A percentile compares a stretch with the other conserved stretches of the same genome.
Conservation (phyloP, 2,329 filamentous ascomycete species). For the Penicillium sp. region DNA sequence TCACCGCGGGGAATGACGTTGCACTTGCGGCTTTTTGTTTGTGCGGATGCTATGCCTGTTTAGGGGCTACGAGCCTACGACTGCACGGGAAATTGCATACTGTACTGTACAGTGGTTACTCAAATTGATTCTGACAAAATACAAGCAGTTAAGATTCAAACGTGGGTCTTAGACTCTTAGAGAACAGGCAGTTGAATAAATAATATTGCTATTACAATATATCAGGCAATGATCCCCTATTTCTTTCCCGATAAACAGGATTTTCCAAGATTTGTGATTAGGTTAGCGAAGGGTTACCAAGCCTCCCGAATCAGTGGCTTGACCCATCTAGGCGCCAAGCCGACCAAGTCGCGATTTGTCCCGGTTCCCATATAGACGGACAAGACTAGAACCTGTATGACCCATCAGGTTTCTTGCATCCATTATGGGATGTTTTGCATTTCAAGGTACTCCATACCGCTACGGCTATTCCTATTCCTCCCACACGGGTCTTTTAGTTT, state of each 20-base stretch:
- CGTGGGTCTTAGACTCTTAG: too few relatives aligned
- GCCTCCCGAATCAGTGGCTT: not conserved
- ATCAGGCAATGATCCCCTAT: too few relatives aligned
- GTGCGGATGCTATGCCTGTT: not conserved
- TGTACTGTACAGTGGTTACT: too few relatives aligned
- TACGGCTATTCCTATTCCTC: too few relatives aligned
- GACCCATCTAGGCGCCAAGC: not conserved
- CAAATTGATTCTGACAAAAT: too few relatives aligned
- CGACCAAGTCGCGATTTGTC: not conserved
- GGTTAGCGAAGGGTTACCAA: not conserved
- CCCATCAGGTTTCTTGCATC: not conserved
- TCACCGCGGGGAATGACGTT: constrained; percentile 9
- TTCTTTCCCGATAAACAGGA: too few relatives aligned
- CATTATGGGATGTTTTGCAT: not conserved
- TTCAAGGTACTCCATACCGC: too few relatives aligned
- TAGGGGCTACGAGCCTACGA: not conserved
- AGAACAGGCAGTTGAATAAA: too few relatives aligned
- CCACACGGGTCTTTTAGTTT: not conserved
- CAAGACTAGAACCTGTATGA: not conserved
- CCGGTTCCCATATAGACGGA: not conserved
- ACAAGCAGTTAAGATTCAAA: too few relatives aligned
- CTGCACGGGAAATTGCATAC: not conserved
- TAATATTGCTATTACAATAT: too few relatives aligned
- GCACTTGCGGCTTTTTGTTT: not conserved
- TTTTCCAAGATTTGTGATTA: not conserved